phyloP scores from a whole-genome alignment of 2,329 filamentous ascomycete genomes.

The Aureobasidium sp. region DNA sequence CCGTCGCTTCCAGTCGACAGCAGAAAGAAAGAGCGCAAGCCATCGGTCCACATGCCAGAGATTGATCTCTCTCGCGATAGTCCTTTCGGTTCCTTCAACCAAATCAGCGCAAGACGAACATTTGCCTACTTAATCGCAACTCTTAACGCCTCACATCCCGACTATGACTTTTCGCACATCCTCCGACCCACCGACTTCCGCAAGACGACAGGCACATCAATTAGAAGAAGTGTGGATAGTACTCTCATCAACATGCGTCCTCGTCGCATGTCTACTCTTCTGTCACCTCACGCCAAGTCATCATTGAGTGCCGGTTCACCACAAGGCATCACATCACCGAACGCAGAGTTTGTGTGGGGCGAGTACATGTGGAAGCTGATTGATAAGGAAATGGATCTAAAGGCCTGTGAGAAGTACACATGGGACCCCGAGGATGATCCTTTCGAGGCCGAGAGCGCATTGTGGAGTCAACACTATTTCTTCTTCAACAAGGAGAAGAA shows the following conservation, averaged over 20 bases:
- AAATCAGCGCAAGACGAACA: constrained; percentile 80
- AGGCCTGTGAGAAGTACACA: constrained; percentile 81
- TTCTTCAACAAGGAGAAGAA: constrained; percentile 93
- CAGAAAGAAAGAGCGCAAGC: constrained; percentile 31
- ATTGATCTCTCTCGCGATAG: constrained; percentile 74
- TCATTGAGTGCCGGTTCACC: constrained; percentile 17
- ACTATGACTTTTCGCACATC: constrained; percentile 95
- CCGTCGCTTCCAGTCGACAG: constrained; percentile 47
- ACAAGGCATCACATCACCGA: constrained; percentile 13
- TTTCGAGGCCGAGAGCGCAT: constrained; percentile 84
- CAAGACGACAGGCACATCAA: constrained; percentile 70
- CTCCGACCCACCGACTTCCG: constrained; percentile 85
- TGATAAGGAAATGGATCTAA: constrained; percentile 88
- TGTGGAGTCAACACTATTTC: constrained; percentile 95
- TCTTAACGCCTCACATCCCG: constrained; percentile 87
- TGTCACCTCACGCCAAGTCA: constrained; percentile 15
- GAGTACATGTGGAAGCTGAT: constrained; percentile 87
- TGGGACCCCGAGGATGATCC: constrained; percentile 87
- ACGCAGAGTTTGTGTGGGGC: constrained; percentile 56
- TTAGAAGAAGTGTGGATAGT: constrained; percentile 82
- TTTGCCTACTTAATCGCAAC: constrained; percentile 97
- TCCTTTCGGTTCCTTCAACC: constrained; percentile 84
- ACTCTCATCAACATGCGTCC: constrained; percentile 82
- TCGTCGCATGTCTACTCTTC: constrained; percentile 39
- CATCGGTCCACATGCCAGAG: constrained; percentile 26